Conservation (phyloP, 2,329 filamentous ascomycete genomes). For the Alternaria rosae region DNA sequence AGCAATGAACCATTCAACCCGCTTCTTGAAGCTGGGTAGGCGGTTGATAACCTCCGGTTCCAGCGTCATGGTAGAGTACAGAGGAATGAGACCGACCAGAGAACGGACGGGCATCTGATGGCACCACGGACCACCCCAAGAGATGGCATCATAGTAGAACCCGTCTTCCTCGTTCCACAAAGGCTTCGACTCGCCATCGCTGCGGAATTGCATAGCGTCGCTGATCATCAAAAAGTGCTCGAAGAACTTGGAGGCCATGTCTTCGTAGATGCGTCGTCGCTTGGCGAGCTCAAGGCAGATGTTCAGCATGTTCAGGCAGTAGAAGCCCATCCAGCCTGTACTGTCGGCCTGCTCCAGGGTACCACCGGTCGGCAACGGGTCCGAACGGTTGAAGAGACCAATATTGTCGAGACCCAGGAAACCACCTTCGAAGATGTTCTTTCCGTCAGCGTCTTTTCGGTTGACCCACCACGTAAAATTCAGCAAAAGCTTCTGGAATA, state of each 20-base stretch:
- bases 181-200: constrained; percentile 76
- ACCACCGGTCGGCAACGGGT: constrained; percentile 91
- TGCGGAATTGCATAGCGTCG: constrained; percentile 85
- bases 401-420: constrained; percentile 98
- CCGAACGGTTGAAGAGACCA: constrained; percentile 94
- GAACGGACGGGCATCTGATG: constrained; percentile 93
- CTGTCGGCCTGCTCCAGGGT: constrained; percentile 95
- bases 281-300: constrained; percentile 95
- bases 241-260: constrained; percentile 97
- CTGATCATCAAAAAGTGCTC: constrained; percentile 98
- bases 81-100: constrained; percentile 89
- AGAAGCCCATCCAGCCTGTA: constrained; percentile 99
- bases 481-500: constrained; percentile 93
- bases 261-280: constrained; percentile 92
- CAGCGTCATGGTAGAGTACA: constrained; percentile 89
- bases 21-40: constrained; percentile 90
- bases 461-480: constrained; percentile 99
- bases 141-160: constrained; percentile 98
- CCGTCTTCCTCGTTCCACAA: constrained; percentile 96
- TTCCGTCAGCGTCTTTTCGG: constrained; percentile 90
- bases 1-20: constrained; percentile 92
- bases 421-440: constrained; percentile 96
- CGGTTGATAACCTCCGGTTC: constrained; percentile 94
- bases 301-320: constrained; percentile 95
- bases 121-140: constrained; percentile 91